Evolutionary conservation across 2,329 filamentous ascomycete species (phyloP), one percentile per base, ranked within the genome.

Genomic region (Cryphonectria parasitica): DNA sequence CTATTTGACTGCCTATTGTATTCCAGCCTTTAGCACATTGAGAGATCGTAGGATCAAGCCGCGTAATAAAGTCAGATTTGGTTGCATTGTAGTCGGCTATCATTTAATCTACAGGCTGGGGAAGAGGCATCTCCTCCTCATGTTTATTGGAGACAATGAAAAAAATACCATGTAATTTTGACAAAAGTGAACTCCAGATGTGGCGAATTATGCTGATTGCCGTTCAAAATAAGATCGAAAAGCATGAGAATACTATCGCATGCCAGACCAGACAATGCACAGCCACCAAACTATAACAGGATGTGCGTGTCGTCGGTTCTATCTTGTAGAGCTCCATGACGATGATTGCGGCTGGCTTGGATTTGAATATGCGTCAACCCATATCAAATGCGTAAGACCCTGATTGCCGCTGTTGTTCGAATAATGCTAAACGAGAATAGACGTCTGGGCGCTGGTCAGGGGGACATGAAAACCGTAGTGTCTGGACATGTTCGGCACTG

Each of bases 131-230:
- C 13, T 69, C 71, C 36, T 68, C 66, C 15, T 66, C 66, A 17
- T 72, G 45, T 1, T 63, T 69, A 8, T 72, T 72, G 41, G 66
- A 69, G 15, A 63, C 52, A 5, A 69, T 66, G 65, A 93, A 93
- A 0, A 93, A 79, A 10, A 91, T 84, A 0, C 86, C 91, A 72
- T 93, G 90, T 0, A 87, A 82, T n/a, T 6, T 86, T 88, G 17
- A 93, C 88, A 70, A 90, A 92, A 0, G 83, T 82, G 0, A 86
- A 82, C 72, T 94, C 91, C 1, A 89, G 81, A 1, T 83, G 73
- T 3, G 77, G 76, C 0, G 84, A 74, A 25, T 82, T 74, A 70
- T 43, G 74, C 67, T 8, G 66, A 52, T 62, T 60, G 13, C 65
- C 69, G 74, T 76, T 43, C 5, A 91, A 74, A 0, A 90, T 80